Conservation (phyloP, 2,329 filamentous ascomycete genomes). For the Arthrinium puccinioides region DNA sequence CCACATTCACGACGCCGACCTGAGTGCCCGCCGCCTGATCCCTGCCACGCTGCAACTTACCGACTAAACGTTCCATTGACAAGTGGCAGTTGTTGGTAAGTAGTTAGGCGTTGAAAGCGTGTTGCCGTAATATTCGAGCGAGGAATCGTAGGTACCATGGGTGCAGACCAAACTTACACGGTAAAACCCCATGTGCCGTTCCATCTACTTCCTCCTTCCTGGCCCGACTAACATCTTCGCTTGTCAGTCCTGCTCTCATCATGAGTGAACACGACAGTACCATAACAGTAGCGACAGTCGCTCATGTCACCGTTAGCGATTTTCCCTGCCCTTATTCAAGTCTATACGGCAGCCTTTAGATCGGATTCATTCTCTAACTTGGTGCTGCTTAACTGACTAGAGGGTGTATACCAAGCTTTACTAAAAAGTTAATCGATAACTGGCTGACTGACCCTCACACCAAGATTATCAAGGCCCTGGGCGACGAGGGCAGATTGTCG, state of each 20-base stretch:
- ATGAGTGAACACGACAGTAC: background rate
- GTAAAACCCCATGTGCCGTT: too few species aligned
- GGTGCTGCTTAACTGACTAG: background rate
- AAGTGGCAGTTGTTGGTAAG: too few species aligned
- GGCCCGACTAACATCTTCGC: background rate
- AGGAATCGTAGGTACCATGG: too few species aligned
- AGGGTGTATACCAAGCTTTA: background rate
- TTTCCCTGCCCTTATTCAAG: background rate
- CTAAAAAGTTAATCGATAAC: background rate
- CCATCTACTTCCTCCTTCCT: background rate
- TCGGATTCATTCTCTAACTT: constrained; percentile 4
- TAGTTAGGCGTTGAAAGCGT: too few species aligned
- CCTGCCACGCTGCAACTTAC: too few species aligned
- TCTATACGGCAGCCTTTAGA: constrained; percentile 1
- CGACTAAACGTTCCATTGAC: too few species aligned
- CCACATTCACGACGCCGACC: too few species aligned
- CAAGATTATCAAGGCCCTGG: constrained; percentile 1
- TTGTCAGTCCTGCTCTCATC: background rate
- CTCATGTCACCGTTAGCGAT: background rate
- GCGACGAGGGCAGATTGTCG: background rate
- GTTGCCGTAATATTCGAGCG: too few species aligned
- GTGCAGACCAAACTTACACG: too few species aligned
- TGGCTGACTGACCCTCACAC: constrained; percentile 1
- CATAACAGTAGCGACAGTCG: background rate
- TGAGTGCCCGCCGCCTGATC: too few species aligned